These are phyloP conservation scores for Penicillium waksmanii DNA, from an alignment of 495 filamentous ascomycete genomes.

Conservation along the genomic window DNA sequence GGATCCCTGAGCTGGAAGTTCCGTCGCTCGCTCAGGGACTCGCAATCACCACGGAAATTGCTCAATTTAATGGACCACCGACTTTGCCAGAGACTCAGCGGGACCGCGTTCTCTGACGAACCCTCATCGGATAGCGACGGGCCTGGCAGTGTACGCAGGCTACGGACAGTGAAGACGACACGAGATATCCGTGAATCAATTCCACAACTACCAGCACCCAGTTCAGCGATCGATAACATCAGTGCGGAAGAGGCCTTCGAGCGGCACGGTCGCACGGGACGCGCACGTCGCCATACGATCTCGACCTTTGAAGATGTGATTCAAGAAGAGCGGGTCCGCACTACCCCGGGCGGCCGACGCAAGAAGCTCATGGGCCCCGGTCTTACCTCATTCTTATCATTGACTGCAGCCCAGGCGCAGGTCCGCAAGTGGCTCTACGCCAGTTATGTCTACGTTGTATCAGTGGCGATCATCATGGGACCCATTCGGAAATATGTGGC, in stretches of 20 bases:
- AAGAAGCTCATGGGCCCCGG: conserved; percentile 69
- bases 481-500: conserved; percentile 72
- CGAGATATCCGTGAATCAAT: conserved; percentile 24
- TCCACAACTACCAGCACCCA: conserved; percentile 16
- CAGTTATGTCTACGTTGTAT: conserved; percentile 69
- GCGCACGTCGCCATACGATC: conserved; percentile 59
- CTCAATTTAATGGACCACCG: conserved; percentile 55
- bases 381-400: conserved; percentile 72
- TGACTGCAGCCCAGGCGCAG: conserved; percentile 77
- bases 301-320: conserved; percentile 44
- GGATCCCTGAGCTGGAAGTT: conserved; percentile 94
- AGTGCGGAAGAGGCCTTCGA: conserved; percentile 31
- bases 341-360: conserved; percentile 65
- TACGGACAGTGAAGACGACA: conserved; percentile 37
- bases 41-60: conserved; percentile 51
- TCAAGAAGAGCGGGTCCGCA: conserved; percentile 42
- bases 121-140: conserved; percentile 50
- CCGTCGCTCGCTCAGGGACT: conserved; percentile 54
- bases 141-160: conserved; percentile 27
- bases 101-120: conserved; percentile 37
- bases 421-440: conserved; percentile 84
- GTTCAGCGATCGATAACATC: conserved; percentile 28
- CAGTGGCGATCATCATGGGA: conserved; percentile 65
- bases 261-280: conserved; percentile 14
- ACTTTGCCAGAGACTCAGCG: conserved; percentile 48